Base-by-base conservation (phyloP, 257 asterid species). In the Petunia axillaris region DNA sequence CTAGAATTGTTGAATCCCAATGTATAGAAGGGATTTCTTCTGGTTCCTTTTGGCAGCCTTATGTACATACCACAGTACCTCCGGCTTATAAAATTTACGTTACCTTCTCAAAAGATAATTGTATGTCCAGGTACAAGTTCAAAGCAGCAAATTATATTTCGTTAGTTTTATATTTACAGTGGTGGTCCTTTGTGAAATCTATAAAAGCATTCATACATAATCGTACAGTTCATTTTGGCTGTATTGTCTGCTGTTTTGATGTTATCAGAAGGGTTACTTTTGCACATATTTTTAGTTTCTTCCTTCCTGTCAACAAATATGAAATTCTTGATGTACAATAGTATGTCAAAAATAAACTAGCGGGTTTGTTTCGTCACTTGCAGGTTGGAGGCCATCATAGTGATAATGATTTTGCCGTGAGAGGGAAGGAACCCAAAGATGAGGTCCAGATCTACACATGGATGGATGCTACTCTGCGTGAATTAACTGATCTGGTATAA, bases 401-500 rank as follows among this genome's bases (percentile, higher is more conserved):
- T 37, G 92, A 89, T 41, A 92, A 82, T 46, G 97, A 96, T 81
- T 96, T 94, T 91, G 92, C 96, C 4, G 99, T 91, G 86, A 90
- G 98, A 82, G 99, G 99, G 83, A 94, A 96, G 89, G 98, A 94
- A 88, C 99, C 99, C 36, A 96, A 94, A 86, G 98, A 96, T 79
- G 99, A 96, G 85, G 99, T 96, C 84, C 98, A 96, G 86, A 94
- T 96, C 52, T 96, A 94, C 79, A 96, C 99, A 8, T 96, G 99
- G 99, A 65, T 94, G 99, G 99, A 96, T 91, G 98, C 99, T 8
- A 96, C 98, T 67, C 85, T 96, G 80, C 98, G 98, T 16, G 99
- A 96, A 84, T 84, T 96, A 86, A 96, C 98, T 82, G 99, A 96
- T 90, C 91, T 96, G 98, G 99, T 96, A 90, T 65, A 83, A 79